Conservation (phyloP, 75 land plant species). For the Picea glauca region DNA sequence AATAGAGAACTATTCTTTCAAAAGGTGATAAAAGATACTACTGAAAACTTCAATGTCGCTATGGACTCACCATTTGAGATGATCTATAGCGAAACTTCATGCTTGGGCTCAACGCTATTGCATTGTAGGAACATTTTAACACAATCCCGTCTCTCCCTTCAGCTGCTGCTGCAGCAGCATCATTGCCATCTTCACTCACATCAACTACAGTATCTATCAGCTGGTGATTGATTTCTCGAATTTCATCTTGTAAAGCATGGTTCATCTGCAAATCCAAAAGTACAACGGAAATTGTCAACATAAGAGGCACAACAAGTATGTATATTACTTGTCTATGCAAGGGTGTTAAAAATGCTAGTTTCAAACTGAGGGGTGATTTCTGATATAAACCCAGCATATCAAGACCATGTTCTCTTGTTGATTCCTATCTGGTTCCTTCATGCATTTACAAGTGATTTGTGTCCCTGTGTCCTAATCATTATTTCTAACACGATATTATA, state of each 20-base stretch:
- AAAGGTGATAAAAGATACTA: background rate
- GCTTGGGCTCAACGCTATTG: constrained; percentile 75
- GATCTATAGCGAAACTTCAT: constrained; percentile 58
- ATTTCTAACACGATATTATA: too few species aligned
- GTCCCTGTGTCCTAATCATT: too few species aligned
- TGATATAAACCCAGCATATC: too few species aligned
- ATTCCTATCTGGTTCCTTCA: too few species aligned
- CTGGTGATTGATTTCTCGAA: constrained; percentile 63
- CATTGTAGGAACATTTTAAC: constrained; percentile 76
- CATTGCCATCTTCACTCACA: constrained; percentile 65
- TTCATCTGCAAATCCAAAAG: constrained; percentile 34
- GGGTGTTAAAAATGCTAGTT: too few species aligned
- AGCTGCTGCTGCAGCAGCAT: constrained; percentile 47
- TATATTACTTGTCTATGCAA: too few species aligned
- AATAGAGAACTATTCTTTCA: background rate
- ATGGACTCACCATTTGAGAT: constrained; percentile 55
- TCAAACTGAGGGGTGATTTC: too few species aligned
- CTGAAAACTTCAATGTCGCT: constrained; percentile 1
- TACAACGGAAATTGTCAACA: too few species aligned
- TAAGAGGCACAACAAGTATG: too few species aligned
- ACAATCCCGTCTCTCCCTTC: constrained; percentile 74
- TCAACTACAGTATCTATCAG: constrained; percentile 84
- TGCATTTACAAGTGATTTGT: too few species aligned
- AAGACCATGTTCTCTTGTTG: too few species aligned
- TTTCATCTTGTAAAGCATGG: constrained; percentile 72